Conservation (phyloP, 1,139 yeast genomes). For the Magnusiomyces suaveolens region DNA sequence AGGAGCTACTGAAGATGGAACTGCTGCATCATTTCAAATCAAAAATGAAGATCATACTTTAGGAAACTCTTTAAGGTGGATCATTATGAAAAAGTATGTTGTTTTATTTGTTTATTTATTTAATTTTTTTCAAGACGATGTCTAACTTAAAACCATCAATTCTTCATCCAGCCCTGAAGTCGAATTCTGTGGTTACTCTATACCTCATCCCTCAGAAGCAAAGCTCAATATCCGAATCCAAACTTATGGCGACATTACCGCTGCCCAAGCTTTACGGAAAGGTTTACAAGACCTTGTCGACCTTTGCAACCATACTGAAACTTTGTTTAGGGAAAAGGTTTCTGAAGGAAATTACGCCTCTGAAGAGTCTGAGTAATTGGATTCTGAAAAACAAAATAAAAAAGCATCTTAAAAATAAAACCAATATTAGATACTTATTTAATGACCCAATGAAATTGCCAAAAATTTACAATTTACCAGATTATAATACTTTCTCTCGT, state of each 20-base stretch:
- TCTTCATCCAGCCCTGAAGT: constrained; percentile 56
- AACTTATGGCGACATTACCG: constrained; percentile 78
- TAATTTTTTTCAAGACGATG: not conserved
- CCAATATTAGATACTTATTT: too few relatives aligned
- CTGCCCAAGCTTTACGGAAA: constrained; percentile 85
- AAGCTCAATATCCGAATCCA: constrained; percentile 85
- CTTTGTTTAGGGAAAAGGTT: constrained; percentile 42
- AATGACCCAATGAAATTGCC: too few relatives aligned
- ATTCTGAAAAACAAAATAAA: not conserved
- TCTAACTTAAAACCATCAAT: not conserved
- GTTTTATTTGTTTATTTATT: not conserved
- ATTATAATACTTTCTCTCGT: too few relatives aligned
- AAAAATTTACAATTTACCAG: too few relatives aligned
- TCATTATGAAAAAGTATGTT: constrained; percentile 75
- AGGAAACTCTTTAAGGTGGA: constrained; percentile 86
- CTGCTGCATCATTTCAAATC: constrained; percentile 91
- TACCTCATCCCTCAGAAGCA: constrained; percentile 97
- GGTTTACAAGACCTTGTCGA: constrained; percentile 81
- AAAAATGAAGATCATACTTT: constrained; percentile 90
- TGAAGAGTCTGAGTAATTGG: constrained; percentile 35
- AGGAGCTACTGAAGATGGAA: constrained; percentile 90
- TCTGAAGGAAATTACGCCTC: constrained; percentile 41
- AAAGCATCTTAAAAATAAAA: not conserved
- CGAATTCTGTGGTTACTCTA: constrained; percentile 95
- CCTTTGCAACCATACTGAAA: constrained; percentile 75